Percentiles rank a stretch among this genome's conserved stretches.
phyloP scores from a whole-genome alignment of 2,329 filamentous ascomycete genomes.

The Aureobasidium sp. region DNA sequence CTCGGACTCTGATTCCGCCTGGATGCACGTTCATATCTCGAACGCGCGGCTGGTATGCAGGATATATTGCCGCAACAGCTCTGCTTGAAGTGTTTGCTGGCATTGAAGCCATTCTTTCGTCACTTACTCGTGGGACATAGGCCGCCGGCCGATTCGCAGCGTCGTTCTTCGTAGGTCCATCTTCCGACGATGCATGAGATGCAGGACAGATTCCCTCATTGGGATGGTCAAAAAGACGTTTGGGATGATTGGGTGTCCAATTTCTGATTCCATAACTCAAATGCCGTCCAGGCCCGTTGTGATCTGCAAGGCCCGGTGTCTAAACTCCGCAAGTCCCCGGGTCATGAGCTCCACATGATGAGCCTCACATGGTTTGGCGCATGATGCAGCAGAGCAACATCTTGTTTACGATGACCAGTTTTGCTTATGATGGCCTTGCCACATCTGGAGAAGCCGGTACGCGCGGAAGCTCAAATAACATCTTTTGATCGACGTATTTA shows the following conservation, averaged over 20 bases:
- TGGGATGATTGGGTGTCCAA: background rate
- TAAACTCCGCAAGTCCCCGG: conserved; percentile 1
- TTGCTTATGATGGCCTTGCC: background rate
- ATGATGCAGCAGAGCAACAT: background rate
- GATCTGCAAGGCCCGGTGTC: background rate
- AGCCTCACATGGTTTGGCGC: background rate
- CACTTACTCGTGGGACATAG: background rate
- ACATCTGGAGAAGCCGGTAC: background rate
- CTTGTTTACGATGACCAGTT: background rate
- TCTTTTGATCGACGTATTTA: background rate
- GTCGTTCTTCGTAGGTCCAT: background rate
- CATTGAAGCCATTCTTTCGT: background rate
- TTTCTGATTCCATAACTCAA: background rate
- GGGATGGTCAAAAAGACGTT: background rate
- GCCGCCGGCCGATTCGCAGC: background rate
- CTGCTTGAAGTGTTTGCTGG: background rate
- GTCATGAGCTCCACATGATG: conserved; percentile 4
- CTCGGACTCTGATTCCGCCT: background rate
- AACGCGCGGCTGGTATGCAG: conserved; percentile 2
- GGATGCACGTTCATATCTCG: background rate
- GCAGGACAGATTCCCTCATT: background rate
- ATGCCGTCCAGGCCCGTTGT: background rate
- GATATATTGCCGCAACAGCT: background rate
- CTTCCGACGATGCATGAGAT: background rate
- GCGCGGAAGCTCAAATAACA: background rate